Base-by-base conservation (phyloP, 2,329 filamentous ascomycete species). In the Fusarium sp. region DNA sequence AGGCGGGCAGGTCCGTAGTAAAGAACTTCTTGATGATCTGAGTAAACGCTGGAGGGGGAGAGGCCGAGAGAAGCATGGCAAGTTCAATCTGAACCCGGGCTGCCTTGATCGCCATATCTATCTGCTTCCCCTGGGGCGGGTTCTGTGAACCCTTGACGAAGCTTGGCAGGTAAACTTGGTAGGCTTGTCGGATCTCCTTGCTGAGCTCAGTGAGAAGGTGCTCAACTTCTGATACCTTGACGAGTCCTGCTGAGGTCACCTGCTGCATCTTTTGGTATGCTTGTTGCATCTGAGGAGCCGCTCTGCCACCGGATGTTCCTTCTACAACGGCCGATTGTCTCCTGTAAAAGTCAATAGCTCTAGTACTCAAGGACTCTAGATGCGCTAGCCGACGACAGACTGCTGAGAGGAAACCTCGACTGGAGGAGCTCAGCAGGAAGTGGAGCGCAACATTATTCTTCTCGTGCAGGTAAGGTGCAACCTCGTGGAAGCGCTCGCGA, bases 391-490 rank as follows among this genome's bases (percentile, higher is more conserved):
- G 87, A 40, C 89, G 89, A 77, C 89, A 92, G 48, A 90, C 84
- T 31, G 91, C 89, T 26, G 88, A 88, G 22, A 97, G 83, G 67
- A 95, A 91, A 20, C 89, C 88, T 14, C 94, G 88, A 13, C 91
- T 91, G 53, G 91, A 89, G 31, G 92, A 94, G 73, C 90, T 92
- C 31, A 97, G 86, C 20, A 96, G 77, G 44, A 91, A 80, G 68
- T 91, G 88, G 13, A 91, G 78, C 2, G 87, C 83, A 36, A 90
- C 83, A 43, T 89, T 85, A 68, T 89, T 87, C 45, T 82, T 84
- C 38, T 81, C 78, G 14, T 85, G 83, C 9, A 91, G 79, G 67
- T 89, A 87, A 3, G 77, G 72, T 2, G 84, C 81, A 65, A 90
- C 78, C 42, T 88, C 83, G 3, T 76, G 69, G 38, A 87, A 84